Percentiles rank a stretch among this genome's conserved stretches.
phyloP scores from a whole-genome alignment of 352 stramenopile genomes.

The Pseudoperonospora humuli region DNA sequence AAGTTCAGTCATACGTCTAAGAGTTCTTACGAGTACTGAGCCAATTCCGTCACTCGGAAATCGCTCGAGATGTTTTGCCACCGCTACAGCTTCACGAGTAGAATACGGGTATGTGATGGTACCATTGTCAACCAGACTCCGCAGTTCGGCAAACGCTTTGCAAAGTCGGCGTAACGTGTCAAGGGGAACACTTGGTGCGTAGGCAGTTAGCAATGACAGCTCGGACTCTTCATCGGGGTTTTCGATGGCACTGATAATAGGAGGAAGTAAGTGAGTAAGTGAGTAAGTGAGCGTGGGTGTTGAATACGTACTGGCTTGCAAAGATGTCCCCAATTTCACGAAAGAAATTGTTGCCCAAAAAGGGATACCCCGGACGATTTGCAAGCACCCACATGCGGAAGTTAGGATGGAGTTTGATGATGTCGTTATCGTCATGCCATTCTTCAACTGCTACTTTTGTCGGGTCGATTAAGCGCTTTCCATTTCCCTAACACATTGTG shows the following conservation, averaged over 20 bases:
- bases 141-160: conserved; percentile 86
- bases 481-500: conserved; percentile 87
- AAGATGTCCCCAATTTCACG: conserved; percentile 92
- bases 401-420: conserved; percentile 88
- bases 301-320: conserved; percentile 82
- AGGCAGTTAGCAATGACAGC: conserved; percentile 83
- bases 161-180: conserved; percentile 81
- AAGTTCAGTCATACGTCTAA: too few relatives aligned
- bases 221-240: conserved; percentile 90
- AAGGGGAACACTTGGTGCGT: conserved; percentile 78
- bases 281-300: too few relatives aligned
- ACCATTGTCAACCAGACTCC: conserved; percentile 81
- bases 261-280: too few relatives aligned
- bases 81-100: conserved; percentile 88
- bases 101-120: conserved; percentile 93
- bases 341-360: conserved; percentile 96
- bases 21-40: conserved; percentile 54
- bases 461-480: conserved; percentile 73
- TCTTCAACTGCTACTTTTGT: conserved; percentile 57
- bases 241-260: conserved; percentile 56
- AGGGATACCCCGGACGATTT: conserved; percentile 94
- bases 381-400: conserved; percentile 92
- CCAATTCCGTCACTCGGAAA: conserved; percentile 89
- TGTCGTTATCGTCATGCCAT: conserved; percentile 56
- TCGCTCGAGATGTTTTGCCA: conserved; percentile 90